Percentiles rank a stretch among this genome's conserved stretches.
Conservation (phyloP, 192 early-diverging fungal species). For the Linnemannia hyalina region DNA sequence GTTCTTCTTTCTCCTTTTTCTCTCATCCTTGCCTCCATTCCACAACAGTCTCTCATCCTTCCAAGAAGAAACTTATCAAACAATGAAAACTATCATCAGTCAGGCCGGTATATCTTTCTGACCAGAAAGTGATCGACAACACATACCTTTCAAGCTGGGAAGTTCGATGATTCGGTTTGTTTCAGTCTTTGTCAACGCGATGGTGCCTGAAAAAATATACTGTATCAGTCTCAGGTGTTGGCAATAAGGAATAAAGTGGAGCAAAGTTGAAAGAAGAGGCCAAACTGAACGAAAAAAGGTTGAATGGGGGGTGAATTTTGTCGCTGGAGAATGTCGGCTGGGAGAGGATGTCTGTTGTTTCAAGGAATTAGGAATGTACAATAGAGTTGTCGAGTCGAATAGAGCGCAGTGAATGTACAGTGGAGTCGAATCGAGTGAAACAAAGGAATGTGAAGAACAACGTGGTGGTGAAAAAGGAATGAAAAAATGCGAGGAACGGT, state of each 20-base stretch:
- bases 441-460: neutral
- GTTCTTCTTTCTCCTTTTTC: neutral
- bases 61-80: neutral
- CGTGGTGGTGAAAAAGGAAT: neutral
- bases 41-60: neutral
- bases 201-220: neutral
- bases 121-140: neutral
- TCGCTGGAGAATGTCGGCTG: neutral
- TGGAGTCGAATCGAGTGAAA: neutral
- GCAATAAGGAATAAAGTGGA: neutral
- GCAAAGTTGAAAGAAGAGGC: neutral
- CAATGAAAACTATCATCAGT: neutral
- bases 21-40: neutral
- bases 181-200: neutral
- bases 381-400: neutral
- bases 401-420: neutral
- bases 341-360: no score
- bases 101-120: neutral
- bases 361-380: neutral
- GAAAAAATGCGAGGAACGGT: neutral
- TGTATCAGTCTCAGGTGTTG: conserved; percentile 1
- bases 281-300: neutral
- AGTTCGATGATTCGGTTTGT: neutral
- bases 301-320: neutral
- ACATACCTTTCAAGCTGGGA: neutral